phyloP scores from a whole-genome alignment of 441 rosid genomes.

The Cnidoscolus chayamansa region DNA sequence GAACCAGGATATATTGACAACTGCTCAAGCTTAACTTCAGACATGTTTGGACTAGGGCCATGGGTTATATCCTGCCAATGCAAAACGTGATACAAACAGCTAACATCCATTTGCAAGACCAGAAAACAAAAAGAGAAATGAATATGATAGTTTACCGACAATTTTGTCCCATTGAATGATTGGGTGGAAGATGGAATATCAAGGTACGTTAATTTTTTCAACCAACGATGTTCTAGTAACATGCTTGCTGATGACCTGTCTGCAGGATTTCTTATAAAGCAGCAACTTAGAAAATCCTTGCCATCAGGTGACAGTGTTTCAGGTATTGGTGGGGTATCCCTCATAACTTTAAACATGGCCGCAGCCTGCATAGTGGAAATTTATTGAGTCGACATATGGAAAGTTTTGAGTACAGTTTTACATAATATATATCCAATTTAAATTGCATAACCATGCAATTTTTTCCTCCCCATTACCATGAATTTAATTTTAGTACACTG shows the following conservation, averaged over 20 bases:
- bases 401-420: neutral
- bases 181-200: conserved; percentile 42
- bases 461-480: neutral
- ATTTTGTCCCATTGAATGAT: conserved; percentile 42
- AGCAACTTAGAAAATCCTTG: conserved; percentile 67
- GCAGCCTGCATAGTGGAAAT: conserved; percentile 58
- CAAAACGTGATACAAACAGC: neutral
- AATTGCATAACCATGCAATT: neutral
- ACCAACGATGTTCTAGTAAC: conserved; percentile 74
- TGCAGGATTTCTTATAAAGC: conserved; percentile 86
- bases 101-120: neutral
- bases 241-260: conserved; percentile 69
- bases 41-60: conserved; percentile 40
- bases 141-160: conserved; percentile 34
- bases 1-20: conserved; percentile 24
- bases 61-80: conserved; percentile 46
- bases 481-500: neutral
- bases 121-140: neutral
- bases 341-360: conserved; percentile 91
- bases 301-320: conserved; percentile 74
- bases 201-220: conserved; percentile 44
- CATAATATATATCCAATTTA: neutral
- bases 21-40: conserved; percentile 48
- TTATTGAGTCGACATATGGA: neutral
- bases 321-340: conserved; percentile 74